Percentiles rank a stretch among this genome's conserved stretches.
These are phyloP conservation scores for Sphagnum fallax DNA, from an alignment of 228 moss, liverwort and hornwort species.

Conservation along the genomic window DNA sequence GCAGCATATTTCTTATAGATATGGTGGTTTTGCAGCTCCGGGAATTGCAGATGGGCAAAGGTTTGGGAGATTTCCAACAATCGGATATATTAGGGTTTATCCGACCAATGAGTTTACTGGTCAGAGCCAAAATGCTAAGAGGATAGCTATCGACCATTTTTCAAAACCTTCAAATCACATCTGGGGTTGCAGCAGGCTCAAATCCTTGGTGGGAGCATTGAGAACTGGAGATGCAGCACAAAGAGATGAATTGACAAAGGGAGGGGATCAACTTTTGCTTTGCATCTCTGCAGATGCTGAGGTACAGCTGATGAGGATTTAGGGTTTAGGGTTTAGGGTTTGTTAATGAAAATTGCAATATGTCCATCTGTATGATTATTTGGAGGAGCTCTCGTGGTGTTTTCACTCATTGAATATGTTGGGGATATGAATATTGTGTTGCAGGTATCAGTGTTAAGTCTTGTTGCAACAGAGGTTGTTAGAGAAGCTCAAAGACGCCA, in stretches of 20 bases:
- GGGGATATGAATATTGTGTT: not conserved
- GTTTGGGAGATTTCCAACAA: too few species aligned
- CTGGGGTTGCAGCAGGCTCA: too few species aligned
- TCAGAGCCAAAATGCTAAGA: not conserved
- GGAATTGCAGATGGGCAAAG: too few species aligned
- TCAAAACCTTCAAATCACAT: too few species aligned
- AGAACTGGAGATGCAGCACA: conserved; percentile 30
- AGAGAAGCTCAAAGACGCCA: conserved; percentile 90
- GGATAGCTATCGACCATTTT: not conserved
- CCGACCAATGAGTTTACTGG: not conserved
- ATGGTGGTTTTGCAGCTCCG: too few species aligned
- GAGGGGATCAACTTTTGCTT: conserved; percentile 70
- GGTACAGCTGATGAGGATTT: conserved; percentile 15
- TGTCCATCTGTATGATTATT: not conserved
- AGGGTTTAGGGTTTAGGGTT: conserved; percentile 4
- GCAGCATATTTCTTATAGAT: too few species aligned
- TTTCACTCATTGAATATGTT: not conserved
- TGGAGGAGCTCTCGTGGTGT: not conserved
- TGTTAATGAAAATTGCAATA: not conserved
- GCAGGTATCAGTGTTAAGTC: conserved; percentile 80
- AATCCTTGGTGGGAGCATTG: conserved; percentile 19
- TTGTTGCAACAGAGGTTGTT: conserved; percentile 89
- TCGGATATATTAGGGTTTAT: too few species aligned
- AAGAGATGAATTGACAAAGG: conserved; percentile 12
- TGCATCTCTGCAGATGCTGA: conserved; percentile 82